Conservation (phyloP, 768 basidiomycete genomes). For the Lentinula aciculospora region DNA sequence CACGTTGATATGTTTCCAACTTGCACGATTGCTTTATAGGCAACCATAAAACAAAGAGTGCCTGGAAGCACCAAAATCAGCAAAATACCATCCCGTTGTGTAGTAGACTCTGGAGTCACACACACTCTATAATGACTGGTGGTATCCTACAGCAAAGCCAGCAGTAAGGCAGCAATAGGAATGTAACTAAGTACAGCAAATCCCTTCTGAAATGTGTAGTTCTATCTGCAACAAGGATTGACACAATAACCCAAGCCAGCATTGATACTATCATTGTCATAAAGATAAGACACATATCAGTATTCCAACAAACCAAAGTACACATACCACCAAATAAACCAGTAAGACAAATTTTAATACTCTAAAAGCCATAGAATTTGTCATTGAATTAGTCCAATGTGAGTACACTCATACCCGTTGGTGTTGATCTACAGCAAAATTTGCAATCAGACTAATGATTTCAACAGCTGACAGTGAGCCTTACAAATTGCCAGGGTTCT, state of each 20-base stretch:
- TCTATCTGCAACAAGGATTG: not conserved
- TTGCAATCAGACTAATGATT: not conserved
- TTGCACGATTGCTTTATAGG: constrained; percentile 12
- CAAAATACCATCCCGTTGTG: too few relatives aligned
- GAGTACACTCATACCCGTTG: too few relatives aligned
- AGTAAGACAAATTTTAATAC: too few relatives aligned
- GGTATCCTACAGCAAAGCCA: constrained; percentile 14
- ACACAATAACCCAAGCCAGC: not conserved
- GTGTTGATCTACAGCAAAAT: constrained; percentile 9
- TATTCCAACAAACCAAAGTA: too few relatives aligned
- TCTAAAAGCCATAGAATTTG: too few relatives aligned
- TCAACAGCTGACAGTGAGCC: not conserved
- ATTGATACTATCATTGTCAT: not conserved
- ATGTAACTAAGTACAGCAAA: not conserved
- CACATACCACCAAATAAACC: too few relatives aligned
- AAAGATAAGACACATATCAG: not conserved
- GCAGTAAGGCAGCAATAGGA: not conserved
- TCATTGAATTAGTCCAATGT: too few relatives aligned
- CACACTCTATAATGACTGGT: constrained; percentile 17
- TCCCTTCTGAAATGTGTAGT: too few relatives aligned
- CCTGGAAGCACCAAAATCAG: too few relatives aligned
- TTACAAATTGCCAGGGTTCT: constrained; percentile 18
- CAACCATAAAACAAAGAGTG: constrained; percentile 14
- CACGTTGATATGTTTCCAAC: constrained; percentile 12
- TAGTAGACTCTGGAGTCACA: not conserved